Conservation (phyloP, 768 basidiomycete species). For the Tephrocybe sp. region DNA sequence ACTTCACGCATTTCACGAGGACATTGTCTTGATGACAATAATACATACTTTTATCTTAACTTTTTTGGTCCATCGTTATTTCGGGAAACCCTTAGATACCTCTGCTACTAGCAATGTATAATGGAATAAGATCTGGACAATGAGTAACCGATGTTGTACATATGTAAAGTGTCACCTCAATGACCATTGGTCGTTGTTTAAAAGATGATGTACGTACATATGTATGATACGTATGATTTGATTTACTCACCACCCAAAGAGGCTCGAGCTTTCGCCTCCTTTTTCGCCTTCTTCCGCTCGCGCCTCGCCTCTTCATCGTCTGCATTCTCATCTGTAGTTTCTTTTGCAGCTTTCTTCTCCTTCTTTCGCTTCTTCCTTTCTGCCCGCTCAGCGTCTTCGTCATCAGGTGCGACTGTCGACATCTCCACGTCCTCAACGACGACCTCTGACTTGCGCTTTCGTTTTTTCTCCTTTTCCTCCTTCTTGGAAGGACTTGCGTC, state of each 20-base stretch:
- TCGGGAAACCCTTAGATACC: slow-evolving; percentile 15
- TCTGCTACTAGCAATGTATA: slow-evolving; percentile 9
- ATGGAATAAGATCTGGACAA: neutral
- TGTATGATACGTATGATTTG: too few relatives aligned
- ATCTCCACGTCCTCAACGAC: slow-evolving; percentile 42
- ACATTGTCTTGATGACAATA: slow-evolving; percentile 25
- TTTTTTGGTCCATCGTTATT: slow-evolving; percentile 10
- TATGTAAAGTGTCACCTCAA: too few relatives aligned
- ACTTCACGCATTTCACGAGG: slow-evolving; percentile 21
- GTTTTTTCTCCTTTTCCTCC: slow-evolving; percentile 78
- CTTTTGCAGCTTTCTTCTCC: slow-evolving; percentile 56
- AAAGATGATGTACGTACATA: too few relatives aligned
- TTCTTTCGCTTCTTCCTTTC: slow-evolving; percentile 64
- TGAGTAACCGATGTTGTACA: neutral
- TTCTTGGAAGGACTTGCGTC: slow-evolving; percentile 37
- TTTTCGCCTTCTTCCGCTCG: slow-evolving; percentile 64
- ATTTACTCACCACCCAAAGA: slow-evolving; percentile 36
- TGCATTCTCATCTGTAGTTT: slow-evolving; percentile 41
- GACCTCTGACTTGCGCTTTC: slow-evolving; percentile 73
- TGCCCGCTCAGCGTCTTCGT: slow-evolving; percentile 45
- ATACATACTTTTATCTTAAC: slow-evolving; percentile 9
- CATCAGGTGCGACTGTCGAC: slow-evolving; percentile 37
- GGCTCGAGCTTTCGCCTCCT: slow-evolving; percentile 60
- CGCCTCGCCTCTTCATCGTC: slow-evolving; percentile 60
- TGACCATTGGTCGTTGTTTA: too few relatives aligned